Base-by-base conservation (phyloP, 129 eudicot genomes). In the Arctium lappa region DNA sequence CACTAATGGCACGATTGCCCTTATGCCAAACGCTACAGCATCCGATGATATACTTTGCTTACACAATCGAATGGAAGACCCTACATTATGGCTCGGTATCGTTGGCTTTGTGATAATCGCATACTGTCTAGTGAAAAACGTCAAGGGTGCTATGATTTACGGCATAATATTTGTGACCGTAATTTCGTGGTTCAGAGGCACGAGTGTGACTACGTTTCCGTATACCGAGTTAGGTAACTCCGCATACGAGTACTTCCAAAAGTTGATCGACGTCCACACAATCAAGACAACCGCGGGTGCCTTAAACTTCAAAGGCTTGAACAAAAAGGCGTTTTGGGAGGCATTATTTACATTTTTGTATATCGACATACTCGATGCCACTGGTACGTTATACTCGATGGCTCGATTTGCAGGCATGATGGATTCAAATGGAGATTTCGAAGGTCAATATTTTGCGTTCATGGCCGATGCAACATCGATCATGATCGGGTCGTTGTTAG, bases 141-240 rank as follows among this genome's bases (percentile, higher is more conserved):
- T 92, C 6, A 92, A 90, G 70, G 97, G 97, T 1, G 92, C 94
- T 6, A 92, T 92, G 94, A 92, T 92, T n/a, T 92, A 92, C 79
- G 97, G 97, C 4, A 90, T 92, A n/a, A 66, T 92, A 4, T 90
- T 92, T 9, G 97, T 92, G 13, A 92, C 97, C 2, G 89, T 76
- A 0, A 80, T 92, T 18, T 92, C 97, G 8, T 92, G 97, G 97
- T 86, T 92, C 71, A 81, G 97, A 13, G 63, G 84, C 81, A 86
- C 97, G 22, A 44, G 72, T 2, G 94, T 92, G 2, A 92, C 97
- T 1, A 88, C 82, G 38, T 92, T 92, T 63, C 97, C 97, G 0
- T 66, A 90, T 78, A 92, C 94, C 10, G 86, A 85, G 0, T 40
- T 80, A 0, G 97, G 97, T 0, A 77, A 92, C 66, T 71, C 94